Percentiles rank a stretch among this genome's conserved stretches.
These are phyloP conservation scores for Phylloporus gajari DNA, from an alignment of 1,284 basidiomycete genomes.

Conservation along the genomic window DNA sequence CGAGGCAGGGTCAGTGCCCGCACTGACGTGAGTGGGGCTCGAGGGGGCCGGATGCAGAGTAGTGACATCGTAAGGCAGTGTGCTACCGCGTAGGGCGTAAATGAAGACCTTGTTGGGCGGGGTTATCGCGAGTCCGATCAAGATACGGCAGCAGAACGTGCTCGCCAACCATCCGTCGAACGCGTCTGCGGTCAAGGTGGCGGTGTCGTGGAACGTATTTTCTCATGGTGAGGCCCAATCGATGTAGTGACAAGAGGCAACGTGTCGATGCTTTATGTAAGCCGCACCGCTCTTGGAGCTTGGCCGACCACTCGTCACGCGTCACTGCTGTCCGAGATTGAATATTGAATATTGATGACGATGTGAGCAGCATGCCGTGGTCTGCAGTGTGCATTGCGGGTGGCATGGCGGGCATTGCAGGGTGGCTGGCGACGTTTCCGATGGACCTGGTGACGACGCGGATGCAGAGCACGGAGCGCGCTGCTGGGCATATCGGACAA, in stretches of 20 bases:
- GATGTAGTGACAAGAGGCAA: slow-evolving; percentile 59
- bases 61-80: slow-evolving; percentile 70
- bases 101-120: slow-evolving; percentile 52
- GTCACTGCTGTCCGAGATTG: not conserved
- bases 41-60: slow-evolving; percentile 84
- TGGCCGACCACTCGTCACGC: slow-evolving; percentile 2
- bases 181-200: not conserved
- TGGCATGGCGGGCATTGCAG: slow-evolving; percentile 73
- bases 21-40: slow-evolving; percentile 74
- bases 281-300: slow-evolving; percentile 10
- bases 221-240: slow-evolving; percentile 60
- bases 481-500: slow-evolving; percentile 41
- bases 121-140: slow-evolving; percentile 84
- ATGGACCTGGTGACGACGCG: slow-evolving; percentile 89
- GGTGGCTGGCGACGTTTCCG: slow-evolving; percentile 82
- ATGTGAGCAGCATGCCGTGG: not conserved
- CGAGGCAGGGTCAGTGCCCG: slow-evolving; percentile 58
- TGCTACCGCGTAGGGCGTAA: not conserved
- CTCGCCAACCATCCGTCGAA: slow-evolving; percentile 44
- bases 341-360: not conserved
- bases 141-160: slow-evolving; percentile 83
- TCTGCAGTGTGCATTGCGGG: not conserved
- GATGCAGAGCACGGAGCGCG: slow-evolving; percentile 66
- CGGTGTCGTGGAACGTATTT: slow-evolving; percentile 83
- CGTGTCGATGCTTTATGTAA: slow-evolving; percentile 70